Percentiles rank a stretch among this genome's conserved stretches.
Conservation (phyloP, 768 basidiomycete genomes). For the Sporobolomyces roseus region DNA sequence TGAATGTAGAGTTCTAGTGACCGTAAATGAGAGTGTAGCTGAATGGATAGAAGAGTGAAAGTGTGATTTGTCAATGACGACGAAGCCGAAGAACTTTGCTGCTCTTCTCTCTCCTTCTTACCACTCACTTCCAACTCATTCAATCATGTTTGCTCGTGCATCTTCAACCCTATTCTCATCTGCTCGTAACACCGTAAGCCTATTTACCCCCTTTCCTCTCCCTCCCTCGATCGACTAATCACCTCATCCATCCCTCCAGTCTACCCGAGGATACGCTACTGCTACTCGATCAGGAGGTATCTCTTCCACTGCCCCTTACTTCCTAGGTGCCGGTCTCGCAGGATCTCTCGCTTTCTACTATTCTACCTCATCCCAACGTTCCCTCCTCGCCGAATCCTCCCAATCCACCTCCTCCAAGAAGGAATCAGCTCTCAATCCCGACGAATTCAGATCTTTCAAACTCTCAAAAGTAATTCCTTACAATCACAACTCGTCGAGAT, state of each 20-base stretch:
- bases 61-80: not conserved
- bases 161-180: not conserved
- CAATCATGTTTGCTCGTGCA: conserved; percentile 17
- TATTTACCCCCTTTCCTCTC: not conserved
- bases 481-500: conserved; percentile 91
- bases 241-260: not conserved
- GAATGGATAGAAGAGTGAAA: not conserved
- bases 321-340: conserved; percentile 38
- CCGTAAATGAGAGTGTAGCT: not conserved
- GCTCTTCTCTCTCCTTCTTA: not conserved
- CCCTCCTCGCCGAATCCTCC: conserved; percentile 13
- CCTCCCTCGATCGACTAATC: not conserved
- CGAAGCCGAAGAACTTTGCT: not conserved
- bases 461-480: conserved; percentile 66
- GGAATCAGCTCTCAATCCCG: conserved; percentile 17
- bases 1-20: too few species aligned
- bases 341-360: conserved; percentile 35
- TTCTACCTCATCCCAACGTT: conserved; percentile 19
- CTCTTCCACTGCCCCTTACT: conserved; percentile 32
- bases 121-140: too few species aligned
- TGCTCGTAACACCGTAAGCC: conserved; percentile 14
- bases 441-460: conserved; percentile 59
- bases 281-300: conserved; percentile 6
- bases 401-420: conserved; percentile 14
- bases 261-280: conserved; percentile 30